A percentile compares a stretch with the other conserved stretches of the same genome.
These are phyloP conservation scores for Ichthyophthirius multifiliis DNA, from an alignment of 169 alveolate species.

Conservation along the genomic window DNA sequence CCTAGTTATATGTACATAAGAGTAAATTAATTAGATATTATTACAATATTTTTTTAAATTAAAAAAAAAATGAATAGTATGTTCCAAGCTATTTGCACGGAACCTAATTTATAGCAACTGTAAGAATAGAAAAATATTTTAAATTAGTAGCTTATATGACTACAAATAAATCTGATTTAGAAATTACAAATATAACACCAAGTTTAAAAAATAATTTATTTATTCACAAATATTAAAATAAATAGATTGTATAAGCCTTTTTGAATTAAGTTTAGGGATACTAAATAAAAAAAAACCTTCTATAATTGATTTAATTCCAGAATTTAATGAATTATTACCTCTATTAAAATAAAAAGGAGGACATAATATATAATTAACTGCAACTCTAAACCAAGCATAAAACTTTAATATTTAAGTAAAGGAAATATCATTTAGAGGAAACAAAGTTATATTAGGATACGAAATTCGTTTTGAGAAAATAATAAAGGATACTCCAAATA, in stretches of 20 bases:
- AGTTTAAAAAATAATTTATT: neutral
- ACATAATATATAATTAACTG: neutral
- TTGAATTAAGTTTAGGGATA: neutral
- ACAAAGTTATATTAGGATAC: conserved; percentile 20
- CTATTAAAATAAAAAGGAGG: conserved; percentile 18
- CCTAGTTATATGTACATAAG: conserved; percentile 31
- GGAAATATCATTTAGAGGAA: conserved; percentile 28
- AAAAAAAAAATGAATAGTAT: neutral
- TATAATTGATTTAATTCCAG: conserved; percentile 12
- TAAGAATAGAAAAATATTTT: conserved; percentile 35
- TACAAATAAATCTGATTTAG: neutral
- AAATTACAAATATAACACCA: conserved; percentile 20
- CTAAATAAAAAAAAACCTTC: conserved; percentile 9
- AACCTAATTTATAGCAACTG: conserved; percentile 31
- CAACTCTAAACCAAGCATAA: neutral
- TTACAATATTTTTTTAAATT: neutral
- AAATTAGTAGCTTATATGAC: conserved; percentile 29
- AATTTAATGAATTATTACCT: neutral
- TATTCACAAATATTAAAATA: neutral
- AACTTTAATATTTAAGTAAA: conserved; percentile 8
- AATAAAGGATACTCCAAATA: neutral
- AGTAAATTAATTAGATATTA: neutral
- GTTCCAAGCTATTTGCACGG: conserved; percentile 45
- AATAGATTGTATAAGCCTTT: neutral
- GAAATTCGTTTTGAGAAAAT: conserved; percentile 18